phyloP scores from a whole-genome alignment of 192 early-diverging fungal species.

The Entomortierella beljakovae region DNA sequence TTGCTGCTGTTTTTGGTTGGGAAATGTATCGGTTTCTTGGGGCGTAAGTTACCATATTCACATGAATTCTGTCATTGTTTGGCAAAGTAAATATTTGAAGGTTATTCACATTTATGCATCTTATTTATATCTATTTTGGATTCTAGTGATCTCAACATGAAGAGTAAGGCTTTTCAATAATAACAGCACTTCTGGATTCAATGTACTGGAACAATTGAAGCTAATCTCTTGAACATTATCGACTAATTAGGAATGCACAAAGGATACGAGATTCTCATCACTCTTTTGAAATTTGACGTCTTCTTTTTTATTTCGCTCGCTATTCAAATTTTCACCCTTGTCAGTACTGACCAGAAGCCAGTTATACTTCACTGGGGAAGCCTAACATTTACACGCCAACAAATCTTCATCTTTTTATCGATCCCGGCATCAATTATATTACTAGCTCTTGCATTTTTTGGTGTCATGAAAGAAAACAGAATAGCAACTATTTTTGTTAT shows the following conservation, averaged over 20 bases:
- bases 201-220: not conserved
- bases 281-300: slow-evolving; percentile 73
- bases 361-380: slow-evolving; percentile 15
- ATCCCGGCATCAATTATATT: slow-evolving; percentile 42
- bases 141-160: slow-evolving; percentile 39
- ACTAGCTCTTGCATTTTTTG: slow-evolving; percentile 33
- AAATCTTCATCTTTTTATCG: slow-evolving; percentile 27
- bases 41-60: slow-evolving; percentile 50
- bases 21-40: slow-evolving; percentile 52
- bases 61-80: too few relatives aligned
- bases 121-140: not conserved
- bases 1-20: slow-evolving; percentile 47
- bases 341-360: slow-evolving; percentile 62
- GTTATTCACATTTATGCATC: not conserved
- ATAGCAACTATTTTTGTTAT: slow-evolving; percentile 35
- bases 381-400: slow-evolving; percentile 26
- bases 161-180: slow-evolving; percentile 11
- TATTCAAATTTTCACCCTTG: slow-evolving; percentile 70
- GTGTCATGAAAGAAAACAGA: slow-evolving; percentile 42
- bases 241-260: slow-evolving; percentile 61
- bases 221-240: not conserved
- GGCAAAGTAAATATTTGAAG: too few relatives aligned
- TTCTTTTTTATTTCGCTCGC: slow-evolving; percentile 74
- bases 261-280: slow-evolving; percentile 71
- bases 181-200: not conserved